Evolutionary conservation across 1,284 basidiomycete genomes (phyloP), one percentile per base, ranked within the genome.

Genomic region (Austroboletus novae-zelandiae): DNA sequence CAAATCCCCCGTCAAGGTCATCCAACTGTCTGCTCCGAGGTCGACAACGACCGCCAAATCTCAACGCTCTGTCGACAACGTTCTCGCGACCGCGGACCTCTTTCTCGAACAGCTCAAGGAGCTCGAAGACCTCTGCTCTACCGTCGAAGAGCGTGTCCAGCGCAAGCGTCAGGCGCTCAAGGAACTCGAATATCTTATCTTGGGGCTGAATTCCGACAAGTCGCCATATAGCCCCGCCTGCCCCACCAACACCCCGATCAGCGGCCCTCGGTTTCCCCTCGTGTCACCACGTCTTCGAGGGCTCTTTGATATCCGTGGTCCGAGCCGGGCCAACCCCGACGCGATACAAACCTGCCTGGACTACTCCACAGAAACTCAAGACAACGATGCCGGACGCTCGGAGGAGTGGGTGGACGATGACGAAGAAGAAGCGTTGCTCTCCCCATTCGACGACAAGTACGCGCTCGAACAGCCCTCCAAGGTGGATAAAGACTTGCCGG

Each of bases 301-400:
- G 13, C 60, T 65, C 46, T 69, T 68, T 32, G 67, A 66, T 36
- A 20, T 65, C 14, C 60, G 30, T 15, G 64, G 65, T 17, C 64
- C 64, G 2, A 62, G 65, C 5, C 55, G 53, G 25, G 47, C 39
- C 27, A 65, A 65, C 43, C 31, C 52, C 30, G 54, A 66, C 40
- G 43, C 55, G 8, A 53, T 45, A 14, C 67, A 68, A 34, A 68
- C 44, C 17, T 49, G 55, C 27, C 32, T 61, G 1, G 66, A 65
- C 30, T 65, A 69, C 41, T 66, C 61, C 25, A 53, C 64, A 2
- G 60, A 58, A 23, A n/a, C 13, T 15, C 43, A 9, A 0, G 14
- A 35, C 25, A 51, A 54, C 31, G 45, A 56, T 30, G 31, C 18
- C 9, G 51, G 50, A 1, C 48, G 52, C 31, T 48, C 44, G 2